Evolutionary conservation across 148 eudicot species (phyloP), one percentile per base, ranked within the genome.

Genomic region (Arbutus unedo): DNA sequence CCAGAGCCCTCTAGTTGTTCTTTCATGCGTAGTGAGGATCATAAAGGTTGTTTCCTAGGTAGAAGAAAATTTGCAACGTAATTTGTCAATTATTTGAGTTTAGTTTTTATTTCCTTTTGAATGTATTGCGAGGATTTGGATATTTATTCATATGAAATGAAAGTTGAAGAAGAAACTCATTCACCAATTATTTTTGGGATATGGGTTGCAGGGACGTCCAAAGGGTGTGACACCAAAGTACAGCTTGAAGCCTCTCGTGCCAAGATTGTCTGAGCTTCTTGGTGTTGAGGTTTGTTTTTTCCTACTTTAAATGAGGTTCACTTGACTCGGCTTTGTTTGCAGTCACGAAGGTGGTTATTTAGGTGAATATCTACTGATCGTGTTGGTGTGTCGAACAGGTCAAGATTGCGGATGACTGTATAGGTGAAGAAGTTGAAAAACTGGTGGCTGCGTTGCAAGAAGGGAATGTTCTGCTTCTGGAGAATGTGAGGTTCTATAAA

Each of bases 401-500:
- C 74, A 88, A 83, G 84, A 93, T 88, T 91, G 98, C 93, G 23
- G 87, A 92, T 74, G 97, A 95, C 79, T 91, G 91, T 74, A 89
- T 95, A 84, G 98, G 98, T 14, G 89, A 82, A 82, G 97, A 93
- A 80, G 98, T 95, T 57, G 95, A 95, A 83, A 91, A 85, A 55
- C 3, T 91, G 86, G 97, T 91, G 64, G 94, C 90, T 78, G 87
- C 64, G 73, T 87, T 93, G 68, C 98, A 97, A 31, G 95, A 92
- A 54, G 98, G 98, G 53, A 89, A 94, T 78, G 97, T 92, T 82
- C 81, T 95, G 87, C 94, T 93, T 18, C 91, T 93, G 78, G 94
- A 93, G 89, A 93, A 93, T 81, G 97, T 91, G 78, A 92, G 98
- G 86, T 95, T 95, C 74, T 85, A 93, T 81, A 95, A 95, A 82